Conservation (phyloP, 257 asterid genomes). For the Nicotiana paniculata region DNA sequence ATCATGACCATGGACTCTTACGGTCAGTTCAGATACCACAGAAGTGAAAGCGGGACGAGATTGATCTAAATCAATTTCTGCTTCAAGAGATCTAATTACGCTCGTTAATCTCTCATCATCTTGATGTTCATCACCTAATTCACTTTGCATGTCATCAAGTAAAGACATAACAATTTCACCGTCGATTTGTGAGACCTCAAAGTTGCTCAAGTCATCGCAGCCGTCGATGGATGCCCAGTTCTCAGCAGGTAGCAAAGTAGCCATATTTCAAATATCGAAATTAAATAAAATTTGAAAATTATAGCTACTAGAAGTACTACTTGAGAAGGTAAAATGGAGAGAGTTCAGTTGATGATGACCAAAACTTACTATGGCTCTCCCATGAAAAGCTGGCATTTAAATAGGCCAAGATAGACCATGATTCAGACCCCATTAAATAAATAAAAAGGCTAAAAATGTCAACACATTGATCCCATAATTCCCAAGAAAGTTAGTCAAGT, state of each 20-base stretch:
- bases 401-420: background rate
- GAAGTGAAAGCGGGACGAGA: background rate
- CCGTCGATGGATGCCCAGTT: constrained; percentile 5
- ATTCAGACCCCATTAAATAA: background rate
- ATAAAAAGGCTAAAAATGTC: background rate
- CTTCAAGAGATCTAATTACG: constrained; percentile 3
- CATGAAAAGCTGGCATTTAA: background rate
- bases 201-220: constrained; percentile 2
- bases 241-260: constrained; percentile 6
- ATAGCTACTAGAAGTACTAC: background rate
- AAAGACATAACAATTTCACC: background rate
- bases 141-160: constrained; percentile 8
- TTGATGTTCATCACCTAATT: background rate
- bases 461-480: background rate
- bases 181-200: background rate
- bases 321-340: background rate
- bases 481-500: background rate
- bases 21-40: background rate
- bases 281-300: background rate
- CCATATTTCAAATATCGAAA: background rate
- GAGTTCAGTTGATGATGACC: background rate
- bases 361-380: background rate
- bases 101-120: constrained; percentile 11
- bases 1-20: background rate
- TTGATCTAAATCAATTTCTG: background rate